Conservation (phyloP, 257 asterid species). For the Solanum virginianum region DNA sequence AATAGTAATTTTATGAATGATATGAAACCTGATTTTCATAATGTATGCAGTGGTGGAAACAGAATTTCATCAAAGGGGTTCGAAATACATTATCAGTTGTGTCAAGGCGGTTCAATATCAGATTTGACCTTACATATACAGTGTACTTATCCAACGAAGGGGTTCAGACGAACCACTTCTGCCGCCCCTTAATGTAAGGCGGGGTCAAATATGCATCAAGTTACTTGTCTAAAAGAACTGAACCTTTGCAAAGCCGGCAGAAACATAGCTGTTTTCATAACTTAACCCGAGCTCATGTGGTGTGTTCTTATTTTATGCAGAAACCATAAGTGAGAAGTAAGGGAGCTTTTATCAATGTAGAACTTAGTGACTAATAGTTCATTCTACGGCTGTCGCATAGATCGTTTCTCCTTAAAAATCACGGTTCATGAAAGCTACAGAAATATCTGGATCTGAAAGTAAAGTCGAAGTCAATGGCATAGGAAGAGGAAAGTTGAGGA, state of each 20-base stretch:
- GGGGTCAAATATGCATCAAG: not conserved
- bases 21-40: not conserved
- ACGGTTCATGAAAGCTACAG: not conserved
- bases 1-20: not conserved
- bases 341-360: not conserved
- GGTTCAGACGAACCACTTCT: not conserved
- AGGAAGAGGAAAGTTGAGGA: not conserved
- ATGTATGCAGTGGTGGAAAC: not conserved
- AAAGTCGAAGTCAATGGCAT: not conserved
- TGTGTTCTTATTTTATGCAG: not conserved
- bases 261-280: not conserved
- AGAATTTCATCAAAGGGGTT: not conserved
- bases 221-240: not conserved
- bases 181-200: not conserved
- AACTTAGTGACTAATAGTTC: not conserved
- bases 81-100: not conserved
- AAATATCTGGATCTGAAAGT: not conserved
- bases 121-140: not conserved
- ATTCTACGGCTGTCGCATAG: not conserved
- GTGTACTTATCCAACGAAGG: not conserved
- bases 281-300: not conserved
- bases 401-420: not conserved
- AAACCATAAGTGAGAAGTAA: not conserved
- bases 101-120: not conserved
- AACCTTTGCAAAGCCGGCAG: not conserved